These are phyloP conservation scores for Orbilia brochopaga DNA, from an alignment of 2,329 filamentous ascomycete genomes.

Conservation along the genomic window DNA sequence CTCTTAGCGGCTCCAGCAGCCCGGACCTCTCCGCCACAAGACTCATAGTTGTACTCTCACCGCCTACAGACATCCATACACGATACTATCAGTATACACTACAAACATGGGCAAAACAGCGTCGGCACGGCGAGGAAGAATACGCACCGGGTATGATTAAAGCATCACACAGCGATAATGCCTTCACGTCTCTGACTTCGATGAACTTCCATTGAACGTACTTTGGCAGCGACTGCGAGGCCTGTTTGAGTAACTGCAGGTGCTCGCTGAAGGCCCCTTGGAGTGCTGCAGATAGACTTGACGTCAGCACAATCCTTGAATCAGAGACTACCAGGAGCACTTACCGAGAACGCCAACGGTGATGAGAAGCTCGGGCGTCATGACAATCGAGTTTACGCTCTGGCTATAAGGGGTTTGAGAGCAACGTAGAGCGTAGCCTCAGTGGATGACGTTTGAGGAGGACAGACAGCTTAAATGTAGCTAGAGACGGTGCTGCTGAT, in stretches of 20 bases:
- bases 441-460: too few relatives aligned
- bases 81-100: slow-evolving; percentile 1
- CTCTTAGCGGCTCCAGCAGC: slow-evolving; percentile 79
- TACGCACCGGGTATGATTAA: slow-evolving; percentile 75
- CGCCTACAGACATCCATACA: slow-evolving; percentile 60
- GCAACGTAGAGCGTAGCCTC: too few relatives aligned
- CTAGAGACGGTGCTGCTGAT: too few relatives aligned
- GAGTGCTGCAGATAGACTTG: slow-evolving; percentile 64
- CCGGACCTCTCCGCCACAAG: slow-evolving; percentile 82
- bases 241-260: slow-evolving; percentile 73
- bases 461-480: too few relatives aligned
- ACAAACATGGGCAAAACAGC: not conserved
- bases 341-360: slow-evolving; percentile 49
- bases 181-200: slow-evolving; percentile 76
- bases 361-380: slow-evolving; percentile 37
- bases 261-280: slow-evolving; percentile 95
- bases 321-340: not conserved
- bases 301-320: not conserved
- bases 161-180: slow-evolving; percentile 77
- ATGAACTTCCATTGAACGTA: slow-evolving; percentile 65
- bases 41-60: slow-evolving; percentile 92
- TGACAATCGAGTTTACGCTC: not conserved
- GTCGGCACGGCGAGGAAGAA: not conserved
- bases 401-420: too few relatives aligned
- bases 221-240: slow-evolving; percentile 61